A percentile compares a stretch with the other conserved stretches of the same genome.
Conservation (phyloP, 768 basidiomycete genomes). For the Dendrothele bispora region DNA sequence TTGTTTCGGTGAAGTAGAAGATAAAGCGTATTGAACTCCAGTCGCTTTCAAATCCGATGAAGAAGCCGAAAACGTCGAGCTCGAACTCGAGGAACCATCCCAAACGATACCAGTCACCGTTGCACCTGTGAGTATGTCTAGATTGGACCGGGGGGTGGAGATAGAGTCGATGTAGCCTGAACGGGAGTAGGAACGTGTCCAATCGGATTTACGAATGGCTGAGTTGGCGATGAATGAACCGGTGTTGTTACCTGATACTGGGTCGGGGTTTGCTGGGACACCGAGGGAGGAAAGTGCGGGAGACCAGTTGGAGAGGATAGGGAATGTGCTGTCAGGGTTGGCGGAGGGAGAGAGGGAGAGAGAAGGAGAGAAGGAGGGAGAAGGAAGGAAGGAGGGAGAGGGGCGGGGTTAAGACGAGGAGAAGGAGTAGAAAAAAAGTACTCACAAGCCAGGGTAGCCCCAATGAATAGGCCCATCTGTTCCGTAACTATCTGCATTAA, state of each 20-base stretch:
- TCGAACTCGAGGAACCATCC: too few relatives aligned
- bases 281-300: conserved; percentile 44
- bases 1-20: conserved; percentile 22
- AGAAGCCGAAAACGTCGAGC: conserved; percentile 17
- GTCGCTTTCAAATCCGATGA: conserved; percentile 38
- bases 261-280: conserved; percentile 36
- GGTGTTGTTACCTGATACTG: conserved; percentile 47
- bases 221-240: conserved; percentile 57
- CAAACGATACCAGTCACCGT: conserved; percentile 50
- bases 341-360: neutral
- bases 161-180: conserved; percentile 55
- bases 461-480: conserved; percentile 43
- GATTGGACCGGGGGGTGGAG: conserved; percentile 48
- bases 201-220: conserved; percentile 47
- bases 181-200: conserved; percentile 53
- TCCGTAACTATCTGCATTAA: conserved; percentile 47
- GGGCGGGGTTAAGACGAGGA: too few relatives aligned
- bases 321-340: conserved; percentile 39
- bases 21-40: conserved; percentile 41
- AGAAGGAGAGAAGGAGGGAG: neutral
- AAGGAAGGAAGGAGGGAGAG: too few relatives aligned
- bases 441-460: conserved; percentile 53
- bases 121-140: conserved; percentile 48
- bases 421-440: too few relatives aligned
- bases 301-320: conserved; percentile 57